Evolutionary conservation across 202 grass and related monocot genomes (phyloP), one percentile per base, ranked within the genome.

Genomic region (Eragrostis tef): DNA sequence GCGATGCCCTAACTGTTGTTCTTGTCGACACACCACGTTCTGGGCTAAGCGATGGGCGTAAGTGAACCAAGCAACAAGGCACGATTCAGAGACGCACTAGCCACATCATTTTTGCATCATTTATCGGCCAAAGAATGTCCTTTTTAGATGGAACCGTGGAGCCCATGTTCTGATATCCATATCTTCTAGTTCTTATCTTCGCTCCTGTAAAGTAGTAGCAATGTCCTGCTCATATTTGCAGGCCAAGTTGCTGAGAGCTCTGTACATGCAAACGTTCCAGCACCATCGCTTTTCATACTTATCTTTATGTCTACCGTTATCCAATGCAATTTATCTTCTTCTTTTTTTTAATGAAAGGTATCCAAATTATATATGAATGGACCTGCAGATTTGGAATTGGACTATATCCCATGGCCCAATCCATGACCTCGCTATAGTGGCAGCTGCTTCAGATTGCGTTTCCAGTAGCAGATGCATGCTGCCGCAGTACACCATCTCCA

Each of bases 1-100:
- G 84, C 10, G 84, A 86, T 74, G 76, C 60, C 25, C 12, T 54
- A 80, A 22, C 84, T 26, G 14, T 76, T 71, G 13, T 27, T 74
- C 39, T 67, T 86, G 69, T 86, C 39, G 49, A 44, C 84, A 73
- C 49, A 11, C 83, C 7, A 54, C 11, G 67, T 64, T 71, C 46
- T 29, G 19, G 75, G 46, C 29, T 19, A 56, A 73, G 46, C 17
- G 57, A 73, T 22, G 31, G 64, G 5, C 4, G 19, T 8, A 19
- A 77, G 24, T 26, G 60, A 66, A 47, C 66, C 24, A 58, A 25
- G 11, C 20, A 44, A 11, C 54, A 4, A 42, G 29, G 57, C 57
- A 43, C 9, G 15, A 44, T 66, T 2, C 61, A 34, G 9, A 42
- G 51, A 80, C 64, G 50, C 50, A 68, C 54, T 21, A 36, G 7